These are phyloP conservation scores for Ophiorrhiza pumila DNA, from an alignment of 257 asterid genomes.

Conservation along the genomic window DNA sequence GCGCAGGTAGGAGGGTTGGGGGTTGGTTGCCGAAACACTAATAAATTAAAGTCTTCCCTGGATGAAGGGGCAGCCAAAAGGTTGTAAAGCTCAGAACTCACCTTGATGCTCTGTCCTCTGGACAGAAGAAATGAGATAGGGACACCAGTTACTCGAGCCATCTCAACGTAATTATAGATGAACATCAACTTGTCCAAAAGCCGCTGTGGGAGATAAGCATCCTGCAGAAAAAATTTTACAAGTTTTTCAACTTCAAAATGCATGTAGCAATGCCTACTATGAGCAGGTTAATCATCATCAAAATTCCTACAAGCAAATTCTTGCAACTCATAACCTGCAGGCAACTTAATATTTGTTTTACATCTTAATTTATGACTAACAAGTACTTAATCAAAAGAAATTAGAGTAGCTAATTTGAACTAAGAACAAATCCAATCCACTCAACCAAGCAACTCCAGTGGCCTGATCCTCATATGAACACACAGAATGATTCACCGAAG, in stretches of 20 bases:
- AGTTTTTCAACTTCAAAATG: background rate
- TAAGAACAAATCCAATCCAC: background rate
- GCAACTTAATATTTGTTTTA: background rate
- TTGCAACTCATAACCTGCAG: background rate
- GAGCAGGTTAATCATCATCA: too few species aligned
- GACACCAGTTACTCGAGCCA: conserved; percentile 99
- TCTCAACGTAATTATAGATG: conserved; percentile 92
- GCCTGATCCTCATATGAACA: background rate
- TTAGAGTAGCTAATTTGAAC: background rate
- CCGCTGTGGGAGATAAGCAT: conserved; percentile 99
- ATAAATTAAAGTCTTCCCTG: conserved; percentile 6
- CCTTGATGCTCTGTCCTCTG: conserved; percentile 99
- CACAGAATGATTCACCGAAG: background rate
- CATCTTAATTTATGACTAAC: background rate
- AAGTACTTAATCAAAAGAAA: background rate
- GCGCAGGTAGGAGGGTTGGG: background rate
- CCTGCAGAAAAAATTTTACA: conserved; percentile 40
- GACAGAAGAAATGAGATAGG: conserved; percentile 94
- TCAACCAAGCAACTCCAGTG: conserved; percentile 1
- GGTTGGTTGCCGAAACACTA: background rate
- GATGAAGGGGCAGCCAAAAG: conserved; percentile 4
- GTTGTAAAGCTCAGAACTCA: conserved; percentile 24
- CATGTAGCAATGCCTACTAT: background rate
- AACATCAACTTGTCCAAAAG: conserved; percentile 95
- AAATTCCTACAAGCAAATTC: background rate